phyloP scores from a whole-genome alignment of 257 asterid genomes.

The Buddleja alternifolia region DNA sequence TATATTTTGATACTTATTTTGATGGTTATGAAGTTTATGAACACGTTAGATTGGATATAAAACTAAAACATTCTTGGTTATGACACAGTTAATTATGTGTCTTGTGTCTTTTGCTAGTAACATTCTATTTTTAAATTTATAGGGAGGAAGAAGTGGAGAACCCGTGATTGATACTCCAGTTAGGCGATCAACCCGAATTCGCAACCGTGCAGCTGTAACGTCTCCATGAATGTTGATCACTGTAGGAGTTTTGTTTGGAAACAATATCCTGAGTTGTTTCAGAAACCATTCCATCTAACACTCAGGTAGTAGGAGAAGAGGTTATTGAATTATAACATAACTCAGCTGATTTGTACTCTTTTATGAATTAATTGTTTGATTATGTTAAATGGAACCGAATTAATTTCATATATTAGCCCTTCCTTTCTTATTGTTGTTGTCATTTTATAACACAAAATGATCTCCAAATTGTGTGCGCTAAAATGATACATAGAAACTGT shows the following conservation, averaged over 20 bases:
- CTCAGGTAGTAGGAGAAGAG: constrained; percentile 1
- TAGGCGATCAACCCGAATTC: constrained; percentile 74
- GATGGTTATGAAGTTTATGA: background rate
- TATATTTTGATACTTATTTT: background rate
- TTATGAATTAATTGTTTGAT: constrained; percentile 25
- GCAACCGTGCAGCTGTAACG: constrained; percentile 42
- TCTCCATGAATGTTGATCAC: constrained; percentile 49
- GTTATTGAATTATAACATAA: background rate
- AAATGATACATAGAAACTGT: too few relatives aligned
- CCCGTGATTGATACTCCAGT: constrained; percentile 52
- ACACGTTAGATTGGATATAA: too few relatives aligned
- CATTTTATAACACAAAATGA: background rate
- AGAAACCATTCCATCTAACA: constrained; percentile 10
- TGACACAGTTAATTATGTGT: background rate
- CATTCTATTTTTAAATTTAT: constrained; percentile 20
- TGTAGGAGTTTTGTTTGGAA: constrained; percentile 23
- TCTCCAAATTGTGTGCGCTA: background rate
- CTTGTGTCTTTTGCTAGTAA: background rate
- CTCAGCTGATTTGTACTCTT: constrained; percentile 9
- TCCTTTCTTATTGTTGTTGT: background rate
- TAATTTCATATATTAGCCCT: constrained; percentile 12
- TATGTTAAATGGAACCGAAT: constrained; percentile 5
- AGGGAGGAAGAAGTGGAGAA: constrained; percentile 56
- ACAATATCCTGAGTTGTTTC: constrained; percentile 50
- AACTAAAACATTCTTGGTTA: too few relatives aligned